Conservation (phyloP, 2,329 filamentous ascomycete genomes). For the Ilyonectria mors-panacis region DNA sequence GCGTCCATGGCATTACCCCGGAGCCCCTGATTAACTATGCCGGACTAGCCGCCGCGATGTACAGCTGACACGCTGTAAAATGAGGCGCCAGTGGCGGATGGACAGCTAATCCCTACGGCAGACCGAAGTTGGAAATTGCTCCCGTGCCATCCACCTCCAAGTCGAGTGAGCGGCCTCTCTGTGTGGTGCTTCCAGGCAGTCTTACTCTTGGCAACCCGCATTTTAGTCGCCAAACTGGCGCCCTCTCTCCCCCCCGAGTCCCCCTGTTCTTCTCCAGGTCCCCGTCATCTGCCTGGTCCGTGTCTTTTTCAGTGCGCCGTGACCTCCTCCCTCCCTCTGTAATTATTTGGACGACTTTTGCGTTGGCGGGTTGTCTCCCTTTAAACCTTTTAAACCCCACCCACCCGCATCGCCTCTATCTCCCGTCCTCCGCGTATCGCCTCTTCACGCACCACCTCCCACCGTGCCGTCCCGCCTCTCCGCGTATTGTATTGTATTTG, state of each 20-base stretch:
- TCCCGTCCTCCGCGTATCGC: constrained; percentile 19
- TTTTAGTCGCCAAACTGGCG: neutral
- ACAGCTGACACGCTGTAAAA: neutral
- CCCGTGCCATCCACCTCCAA: constrained; percentile 26
- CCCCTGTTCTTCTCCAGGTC: neutral
- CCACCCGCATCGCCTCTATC: constrained; percentile 1
- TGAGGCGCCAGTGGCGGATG: neutral
- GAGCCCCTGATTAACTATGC: neutral
- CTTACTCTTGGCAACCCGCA: neutral
- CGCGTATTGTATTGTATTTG: neutral
- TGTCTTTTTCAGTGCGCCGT: neutral
- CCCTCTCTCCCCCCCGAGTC: neutral
- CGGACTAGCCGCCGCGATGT: too few relatives aligned
- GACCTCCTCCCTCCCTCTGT: neutral
- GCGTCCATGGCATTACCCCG: too few relatives aligned
- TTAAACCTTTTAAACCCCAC: neutral
- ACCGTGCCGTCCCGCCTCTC: neutral
- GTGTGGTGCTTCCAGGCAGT: neutral
- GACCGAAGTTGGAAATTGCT: constrained; percentile 33
- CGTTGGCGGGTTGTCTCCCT: neutral
- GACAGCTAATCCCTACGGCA: neutral
- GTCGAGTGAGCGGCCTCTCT: neutral
- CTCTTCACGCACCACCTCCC: neutral
- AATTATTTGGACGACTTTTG: neutral
- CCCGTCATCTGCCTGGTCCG: constrained; percentile 5